Conservation (phyloP, 176 grass and related monocot species). For the Panicum miliaceum region DNA sequence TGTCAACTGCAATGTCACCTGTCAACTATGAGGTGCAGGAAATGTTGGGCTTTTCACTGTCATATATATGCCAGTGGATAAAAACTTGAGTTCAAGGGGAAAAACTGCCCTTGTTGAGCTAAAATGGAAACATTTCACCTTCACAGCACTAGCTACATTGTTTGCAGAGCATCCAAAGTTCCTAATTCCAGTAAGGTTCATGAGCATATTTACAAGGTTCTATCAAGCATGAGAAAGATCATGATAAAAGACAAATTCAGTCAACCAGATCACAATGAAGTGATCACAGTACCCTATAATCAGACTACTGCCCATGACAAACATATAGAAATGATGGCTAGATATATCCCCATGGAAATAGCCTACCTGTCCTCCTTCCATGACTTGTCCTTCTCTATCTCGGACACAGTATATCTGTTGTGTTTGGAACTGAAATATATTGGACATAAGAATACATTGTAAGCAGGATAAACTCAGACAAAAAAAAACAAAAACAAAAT, state of each 20-base stretch:
- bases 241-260: not conserved
- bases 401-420: conserved; percentile 96
- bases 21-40: not conserved
- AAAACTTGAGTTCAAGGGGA: no score
- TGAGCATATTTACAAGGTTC: conserved; percentile 1
- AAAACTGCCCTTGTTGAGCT: not conserved
- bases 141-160: not conserved
- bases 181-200: not conserved
- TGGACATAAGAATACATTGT: conserved; percentile 29
- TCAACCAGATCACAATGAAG: not conserved
- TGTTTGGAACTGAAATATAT: conserved; percentile 83
- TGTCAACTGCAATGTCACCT: not conserved
- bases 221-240: conserved; percentile 2
- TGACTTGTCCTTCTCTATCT: conserved; percentile 76
- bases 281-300: conserved; percentile 35
- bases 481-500: conserved; percentile 2
- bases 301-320: conserved; percentile 4
- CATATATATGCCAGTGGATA: not conserved
- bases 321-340: not conserved
- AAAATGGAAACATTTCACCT: conserved; percentile 23
- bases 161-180: not conserved
- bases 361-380: conserved; percentile 82
- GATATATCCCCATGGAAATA: conserved; percentile 4
- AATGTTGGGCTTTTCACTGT: not conserved
- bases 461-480: conserved; percentile 32